Evolutionary conservation across 1,284 basidiomycete genomes (phyloP).

Genomic region (Rhizopogon hawkerae): DNA sequence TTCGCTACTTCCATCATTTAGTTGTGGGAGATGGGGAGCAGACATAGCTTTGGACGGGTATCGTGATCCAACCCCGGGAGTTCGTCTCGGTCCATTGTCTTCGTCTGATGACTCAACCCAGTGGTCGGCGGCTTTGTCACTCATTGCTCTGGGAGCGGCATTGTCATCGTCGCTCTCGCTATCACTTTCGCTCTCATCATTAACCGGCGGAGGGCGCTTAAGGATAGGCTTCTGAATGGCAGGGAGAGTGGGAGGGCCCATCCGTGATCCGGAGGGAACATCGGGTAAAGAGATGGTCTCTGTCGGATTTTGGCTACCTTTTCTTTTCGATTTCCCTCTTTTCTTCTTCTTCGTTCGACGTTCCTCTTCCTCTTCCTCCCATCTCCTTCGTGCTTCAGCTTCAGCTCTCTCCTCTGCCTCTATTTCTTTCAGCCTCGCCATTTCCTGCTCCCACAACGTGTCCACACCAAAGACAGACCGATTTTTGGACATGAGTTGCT

Average conservation of each 20-base stretch:
- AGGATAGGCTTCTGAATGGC: slow-evolving; percentile 40
- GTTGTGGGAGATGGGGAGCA: slow-evolving; percentile 11
- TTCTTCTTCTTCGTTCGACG: slow-evolving; percentile 33
- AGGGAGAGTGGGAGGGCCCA: slow-evolving; percentile 49
- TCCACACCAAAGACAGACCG: slow-evolving; percentile 79
- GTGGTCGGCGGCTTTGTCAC: slow-evolving; percentile 28
- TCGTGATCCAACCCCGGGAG: slow-evolving; percentile 46
- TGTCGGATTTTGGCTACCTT: slow-evolving; percentile 30
- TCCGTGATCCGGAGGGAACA: slow-evolving; percentile 17
- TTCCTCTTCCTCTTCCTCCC: slow-evolving; percentile 38
- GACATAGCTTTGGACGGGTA: slow-evolving; percentile 28
- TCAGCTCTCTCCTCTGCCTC: slow-evolving; percentile 54
- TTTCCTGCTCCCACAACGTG: slow-evolving; percentile 72
- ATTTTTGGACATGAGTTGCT: slow-evolving; percentile 29
- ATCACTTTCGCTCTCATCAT: slow-evolving; percentile 40
- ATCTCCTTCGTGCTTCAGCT: slow-evolving; percentile 37
- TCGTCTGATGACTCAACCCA: slow-evolving; percentile 65
- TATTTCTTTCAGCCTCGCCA: slow-evolving; percentile 63
- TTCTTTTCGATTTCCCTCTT: slow-evolving; percentile 37
- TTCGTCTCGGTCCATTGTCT: slow-evolving; percentile 44
- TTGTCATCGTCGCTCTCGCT: slow-evolving; percentile 45
- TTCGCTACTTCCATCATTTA: slow-evolving; percentile 43
- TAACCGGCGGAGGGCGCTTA: slow-evolving; percentile 36
- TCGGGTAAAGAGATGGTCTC: slow-evolving; percentile 9
- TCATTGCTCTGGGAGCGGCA: slow-evolving; percentile 20